phyloP scores from a whole-genome alignment of 495 filamentous ascomycete genomes.

The Schizothecium vesticola region DNA sequence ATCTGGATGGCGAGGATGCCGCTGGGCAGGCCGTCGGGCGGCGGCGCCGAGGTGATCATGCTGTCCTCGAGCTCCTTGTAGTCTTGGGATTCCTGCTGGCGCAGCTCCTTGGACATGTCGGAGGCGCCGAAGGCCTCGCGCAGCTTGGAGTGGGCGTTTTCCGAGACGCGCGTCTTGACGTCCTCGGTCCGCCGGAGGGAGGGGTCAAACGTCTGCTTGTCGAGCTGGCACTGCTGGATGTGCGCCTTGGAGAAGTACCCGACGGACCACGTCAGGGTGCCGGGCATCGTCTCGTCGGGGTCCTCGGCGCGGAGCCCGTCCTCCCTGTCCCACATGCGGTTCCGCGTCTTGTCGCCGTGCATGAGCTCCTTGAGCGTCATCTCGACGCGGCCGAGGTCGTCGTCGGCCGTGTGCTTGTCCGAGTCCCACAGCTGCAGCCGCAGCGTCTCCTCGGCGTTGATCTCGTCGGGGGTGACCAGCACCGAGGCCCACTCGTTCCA shows the following conservation, averaged over 20 bases:
- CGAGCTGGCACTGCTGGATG: constrained; percentile 50
- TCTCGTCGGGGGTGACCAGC: constrained; percentile 60
- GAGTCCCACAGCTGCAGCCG: constrained; percentile 68
- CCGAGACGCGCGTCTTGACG: constrained; percentile 48
- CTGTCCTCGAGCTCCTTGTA: constrained; percentile 45
- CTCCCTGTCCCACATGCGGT: constrained; percentile 49
- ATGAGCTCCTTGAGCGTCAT: constrained; percentile 61
- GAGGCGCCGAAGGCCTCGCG: constrained; percentile 48
- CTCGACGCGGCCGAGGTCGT: constrained; percentile 65
- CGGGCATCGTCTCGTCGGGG: constrained; percentile 60
- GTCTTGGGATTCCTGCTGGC: constrained; percentile 60
- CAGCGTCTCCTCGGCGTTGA: constrained; percentile 66
- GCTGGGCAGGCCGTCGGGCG: constrained; percentile 49
- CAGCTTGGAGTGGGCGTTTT: constrained; percentile 51
- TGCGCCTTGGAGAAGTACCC: constrained; percentile 63
- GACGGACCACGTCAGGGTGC: constrained; percentile 62
- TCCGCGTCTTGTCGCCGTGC: constrained; percentile 45
- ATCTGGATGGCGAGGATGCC: constrained; percentile 66
- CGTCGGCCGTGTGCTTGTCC: constrained; percentile 62
- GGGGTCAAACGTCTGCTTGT: constrained; percentile 47
- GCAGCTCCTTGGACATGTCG: constrained; percentile 49
- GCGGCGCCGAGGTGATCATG: constrained; percentile 56
- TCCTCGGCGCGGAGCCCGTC: constrained; percentile 58
- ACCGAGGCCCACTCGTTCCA: constrained; percentile 66
- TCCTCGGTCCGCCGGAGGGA: constrained; percentile 48